Conservation (phyloP, 148 eudicot genomes). For the Amaranthus cruentus region DNA sequence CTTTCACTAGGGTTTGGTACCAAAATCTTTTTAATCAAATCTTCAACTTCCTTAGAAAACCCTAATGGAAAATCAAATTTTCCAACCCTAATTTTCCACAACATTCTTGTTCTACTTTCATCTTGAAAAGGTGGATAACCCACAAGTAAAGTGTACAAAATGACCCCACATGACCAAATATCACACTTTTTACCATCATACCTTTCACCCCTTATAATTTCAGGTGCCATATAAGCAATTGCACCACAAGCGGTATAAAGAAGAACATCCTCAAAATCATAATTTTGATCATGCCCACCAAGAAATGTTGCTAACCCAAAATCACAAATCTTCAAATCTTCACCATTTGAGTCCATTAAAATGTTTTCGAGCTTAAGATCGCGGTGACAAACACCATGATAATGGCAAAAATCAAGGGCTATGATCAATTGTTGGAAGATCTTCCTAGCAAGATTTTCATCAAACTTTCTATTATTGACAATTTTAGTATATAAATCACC, state of each 20-base stretch:
- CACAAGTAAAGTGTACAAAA: slow-evolving; percentile 31
- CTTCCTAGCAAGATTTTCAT: slow-evolving; percentile 38
- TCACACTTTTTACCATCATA: slow-evolving; percentile 43
- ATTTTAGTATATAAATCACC: slow-evolving; percentile 53
- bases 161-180: slow-evolving; percentile 61
- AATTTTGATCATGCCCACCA: slow-evolving; percentile 21
- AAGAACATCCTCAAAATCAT: slow-evolving; percentile 28
- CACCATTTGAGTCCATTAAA: slow-evolving; percentile 35
- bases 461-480: slow-evolving; percentile 23
- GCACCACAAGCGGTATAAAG: slow-evolving; percentile 56
- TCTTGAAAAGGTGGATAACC: slow-evolving; percentile 52
- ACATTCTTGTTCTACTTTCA: slow-evolving; percentile 38
- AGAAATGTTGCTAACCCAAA: slow-evolving; percentile 53
- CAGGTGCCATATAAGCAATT: slow-evolving; percentile 59
- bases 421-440: slow-evolving; percentile 49
- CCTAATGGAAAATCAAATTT: slow-evolving; percentile 28
- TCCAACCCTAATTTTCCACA: slow-evolving; percentile 32
- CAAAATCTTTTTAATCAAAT: slow-evolving; percentile 33
- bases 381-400: slow-evolving; percentile 52
- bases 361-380: slow-evolving; percentile 58
- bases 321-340: slow-evolving; percentile 40
- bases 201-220: slow-evolving; percentile 31
- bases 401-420: slow-evolving; percentile 52
- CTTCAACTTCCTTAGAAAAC: slow-evolving; percentile 29
- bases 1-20: slow-evolving; percentile 32